Conservation (phyloP, 768 basidiomycete genomes). For the Collybia sp. region DNA sequence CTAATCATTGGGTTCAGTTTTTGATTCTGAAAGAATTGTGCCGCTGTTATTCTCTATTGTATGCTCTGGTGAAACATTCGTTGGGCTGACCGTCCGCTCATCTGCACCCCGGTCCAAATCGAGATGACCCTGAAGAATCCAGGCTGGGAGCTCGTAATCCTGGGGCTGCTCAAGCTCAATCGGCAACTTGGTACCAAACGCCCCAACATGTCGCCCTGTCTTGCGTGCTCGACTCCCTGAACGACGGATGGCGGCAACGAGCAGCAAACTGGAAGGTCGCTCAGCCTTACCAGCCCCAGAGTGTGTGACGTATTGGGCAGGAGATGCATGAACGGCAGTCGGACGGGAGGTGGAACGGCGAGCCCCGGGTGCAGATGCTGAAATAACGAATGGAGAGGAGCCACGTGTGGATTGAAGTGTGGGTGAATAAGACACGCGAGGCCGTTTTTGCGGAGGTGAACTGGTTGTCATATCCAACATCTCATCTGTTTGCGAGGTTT, state of each 20-base stretch:
- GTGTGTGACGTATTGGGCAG: conserved; percentile 11
- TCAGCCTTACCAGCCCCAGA: conserved; percentile 9
- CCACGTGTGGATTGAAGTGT: conserved; percentile 8
- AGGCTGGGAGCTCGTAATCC: conserved; percentile 56
- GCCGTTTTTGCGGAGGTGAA: conserved; percentile 11
- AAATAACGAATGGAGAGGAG: conserved; percentile 22
- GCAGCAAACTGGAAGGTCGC: conserved; percentile 18
- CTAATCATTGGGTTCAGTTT: no score
- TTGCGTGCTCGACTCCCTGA: conserved; percentile 40
- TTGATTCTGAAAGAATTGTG: no score
- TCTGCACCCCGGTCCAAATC: neutral
- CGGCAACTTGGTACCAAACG: conserved; percentile 61
- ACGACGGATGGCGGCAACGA: conserved; percentile 49
- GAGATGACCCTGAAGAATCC: conserved; percentile 29
- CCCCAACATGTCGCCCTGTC: conserved; percentile 47
- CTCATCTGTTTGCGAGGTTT: neutral
- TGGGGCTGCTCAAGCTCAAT: conserved; percentile 36
- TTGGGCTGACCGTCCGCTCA: no score
- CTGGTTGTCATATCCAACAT: conserved; percentile 1
- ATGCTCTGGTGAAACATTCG: no score
- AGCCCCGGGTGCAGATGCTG: conserved; percentile 13
- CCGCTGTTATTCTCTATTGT: no score
- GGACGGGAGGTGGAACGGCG: conserved; percentile 11
- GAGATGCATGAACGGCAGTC: conserved; percentile 8
- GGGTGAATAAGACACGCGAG: conserved; percentile 6